These are phyloP conservation scores for Globisporangium recalcitrans DNA, from an alignment of 352 stramenopile species.

Conservation along the genomic window DNA sequence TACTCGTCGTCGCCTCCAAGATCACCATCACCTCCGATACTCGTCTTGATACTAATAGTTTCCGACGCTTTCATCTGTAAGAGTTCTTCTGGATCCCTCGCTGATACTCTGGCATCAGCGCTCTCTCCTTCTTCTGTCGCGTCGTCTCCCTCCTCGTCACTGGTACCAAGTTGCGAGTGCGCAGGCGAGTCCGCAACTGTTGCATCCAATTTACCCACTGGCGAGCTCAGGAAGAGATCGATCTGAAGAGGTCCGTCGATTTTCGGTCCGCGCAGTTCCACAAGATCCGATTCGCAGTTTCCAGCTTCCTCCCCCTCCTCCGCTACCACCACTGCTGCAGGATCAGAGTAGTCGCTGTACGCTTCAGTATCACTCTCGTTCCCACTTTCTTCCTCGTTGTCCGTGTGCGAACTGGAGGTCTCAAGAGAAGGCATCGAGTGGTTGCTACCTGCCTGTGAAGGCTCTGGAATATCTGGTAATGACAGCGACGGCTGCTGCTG, in stretches of 20 bases:
- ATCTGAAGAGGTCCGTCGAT: constrained; percentile 4
- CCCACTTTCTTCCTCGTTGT: too few species aligned
- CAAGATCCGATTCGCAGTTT: neutral
- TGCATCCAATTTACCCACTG: too few species aligned
- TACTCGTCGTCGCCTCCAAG: constrained; percentile 19
- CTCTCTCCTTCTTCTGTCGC: neutral
- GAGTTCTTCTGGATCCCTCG: neutral
- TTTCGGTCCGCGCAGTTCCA: neutral
- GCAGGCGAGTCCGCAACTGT: neutral
- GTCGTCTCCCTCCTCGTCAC: constrained; percentile 1
- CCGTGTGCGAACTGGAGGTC: too few species aligned
- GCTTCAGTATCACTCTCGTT: too few species aligned
- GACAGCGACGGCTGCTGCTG: too few species aligned
- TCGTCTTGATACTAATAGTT: neutral
- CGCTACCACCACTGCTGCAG: neutral
- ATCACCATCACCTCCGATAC: neutral
- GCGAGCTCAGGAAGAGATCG: constrained; percentile 1
- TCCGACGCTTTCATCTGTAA: neutral
- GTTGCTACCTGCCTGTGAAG: too few species aligned
- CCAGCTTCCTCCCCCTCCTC: neutral
- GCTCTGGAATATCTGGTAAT: too few species aligned
- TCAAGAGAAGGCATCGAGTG: too few species aligned
- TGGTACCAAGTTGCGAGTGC: neutral
- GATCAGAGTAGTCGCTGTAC: neutral
- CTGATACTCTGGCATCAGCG: neutral